Evolutionary conservation across 2,329 filamentous ascomycete genomes (phyloP).

Genomic region (Seiridium cupressi): DNA sequence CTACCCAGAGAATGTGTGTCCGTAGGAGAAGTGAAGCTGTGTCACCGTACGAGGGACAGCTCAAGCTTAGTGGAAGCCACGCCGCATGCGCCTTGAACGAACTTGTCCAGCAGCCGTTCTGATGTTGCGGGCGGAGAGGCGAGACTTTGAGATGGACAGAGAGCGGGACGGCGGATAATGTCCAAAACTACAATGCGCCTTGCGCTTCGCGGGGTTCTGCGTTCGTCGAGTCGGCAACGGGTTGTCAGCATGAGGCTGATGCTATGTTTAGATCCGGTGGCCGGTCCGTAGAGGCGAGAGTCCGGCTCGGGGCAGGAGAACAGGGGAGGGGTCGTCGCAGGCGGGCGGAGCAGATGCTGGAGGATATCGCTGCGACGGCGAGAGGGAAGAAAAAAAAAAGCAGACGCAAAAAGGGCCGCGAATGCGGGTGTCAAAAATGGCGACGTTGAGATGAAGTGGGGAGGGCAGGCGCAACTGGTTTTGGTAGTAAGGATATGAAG

Average conservation of each 20-base stretch:
- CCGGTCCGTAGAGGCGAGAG: neutral
- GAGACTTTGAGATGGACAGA: neutral
- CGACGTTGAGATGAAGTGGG: constrained; percentile 4
- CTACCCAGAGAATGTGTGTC: constrained; percentile 17
- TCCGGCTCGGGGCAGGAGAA: neutral
- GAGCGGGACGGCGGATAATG: neutral
- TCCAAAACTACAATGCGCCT: too few species aligned
- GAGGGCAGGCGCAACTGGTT: neutral
- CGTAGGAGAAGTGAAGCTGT: constrained; percentile 3
- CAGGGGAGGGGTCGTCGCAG: neutral
- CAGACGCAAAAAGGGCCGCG: neutral
- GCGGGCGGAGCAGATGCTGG: neutral
- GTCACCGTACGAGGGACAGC: constrained; percentile 9
- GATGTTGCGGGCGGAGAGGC: neutral
- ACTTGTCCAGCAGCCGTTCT: constrained; percentile 28
- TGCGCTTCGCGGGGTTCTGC: neutral
- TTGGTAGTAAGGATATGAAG: neutral
- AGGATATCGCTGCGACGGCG: neutral
- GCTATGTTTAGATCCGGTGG: constrained; percentile 1
- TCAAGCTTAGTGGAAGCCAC: constrained; percentile 13
- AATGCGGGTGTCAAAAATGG: constrained; percentile 2
- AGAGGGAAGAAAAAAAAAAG: neutral
- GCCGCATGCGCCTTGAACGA: constrained; percentile 18
- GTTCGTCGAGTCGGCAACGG: neutral
- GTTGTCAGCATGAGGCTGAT: neutral